Evolutionary conservation across 2,329 filamentous ascomycete species (phyloP), one percentile per base, ranked within the genome.

Genomic region (Fusarium verrucosum): DNA sequence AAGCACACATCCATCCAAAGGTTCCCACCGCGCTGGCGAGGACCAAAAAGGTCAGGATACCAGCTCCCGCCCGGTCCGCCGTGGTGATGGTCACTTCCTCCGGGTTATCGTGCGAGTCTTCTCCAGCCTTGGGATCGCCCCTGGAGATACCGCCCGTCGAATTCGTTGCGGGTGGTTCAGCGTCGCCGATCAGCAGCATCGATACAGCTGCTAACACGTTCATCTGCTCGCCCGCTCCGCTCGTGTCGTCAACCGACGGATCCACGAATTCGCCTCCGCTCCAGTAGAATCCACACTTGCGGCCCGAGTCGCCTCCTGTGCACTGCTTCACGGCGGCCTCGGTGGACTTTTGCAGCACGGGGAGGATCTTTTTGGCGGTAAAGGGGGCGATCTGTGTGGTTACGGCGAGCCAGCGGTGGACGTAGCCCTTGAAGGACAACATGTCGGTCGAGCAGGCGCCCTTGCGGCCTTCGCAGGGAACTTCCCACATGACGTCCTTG

Each of bases 371-470:
- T 2, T 81, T 76, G 36, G 76, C 76, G 1, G 85, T 87, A 41
- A 82, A 82, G 0, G 90, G 89, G 1, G 86, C 88, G n/a, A 92
- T 54, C 65, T 89, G 82, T 3, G 85, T 83, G 2, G 85, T 81
- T 20, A 83, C 81, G 5, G 85, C 81, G 66, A 92, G 79, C 87
- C 88, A 91, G 36, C 87, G 84, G 66, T 87, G 82, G 17, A 91
- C 79, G 56, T 89, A 88, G 35, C 89, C 89, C 76, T 92, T 92
- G 83, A 90, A 93, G 3, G 86, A 86, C 58, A 86, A 76, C 81
- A 92, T 90, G 70, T 94, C 92, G 43, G 85, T 81, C 56, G 88
- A 88, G 79, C 92, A 94, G 19, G 78, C 82, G 20, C 72, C 77
- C 4, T 81, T 77, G 25, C 73, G 69, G 30, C 72, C 69, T 67